Base-by-base conservation (phyloP, 2,329 filamentous ascomycete genomes). In the Ophiocordyceps polyrhachis-furcata region DNA sequence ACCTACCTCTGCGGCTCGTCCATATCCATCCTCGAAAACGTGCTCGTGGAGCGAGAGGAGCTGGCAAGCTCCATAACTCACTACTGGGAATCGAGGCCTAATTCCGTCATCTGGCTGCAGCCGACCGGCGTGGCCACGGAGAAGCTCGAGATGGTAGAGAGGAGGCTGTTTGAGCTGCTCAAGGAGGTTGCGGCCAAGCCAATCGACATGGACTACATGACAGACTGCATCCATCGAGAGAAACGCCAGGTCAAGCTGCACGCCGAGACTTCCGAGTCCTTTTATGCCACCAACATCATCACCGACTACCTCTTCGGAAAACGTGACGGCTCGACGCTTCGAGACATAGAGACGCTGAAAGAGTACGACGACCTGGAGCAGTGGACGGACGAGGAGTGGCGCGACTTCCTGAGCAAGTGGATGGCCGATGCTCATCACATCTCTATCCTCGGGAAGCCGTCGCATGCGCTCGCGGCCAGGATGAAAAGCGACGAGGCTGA, bases 1-100 rank as follows among this genome's bases (percentile, higher is more conserved):
- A 79, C 81, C 2, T 98, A 96, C 56, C 75, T 98, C 17, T 86
- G 85, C 49, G 91, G 88, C 6, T 96, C 91, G 0, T 93, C 93
- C 1, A 86, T 93, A 3, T 89, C 89, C 0, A 70, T 98, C 1
- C 68, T 98, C 6, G 89, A 96, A 56, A 96, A 96, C 52, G 74
- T 79, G 17, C 73, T 98, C 48, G 91, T 98, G 2, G 91, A 98
- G 58, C 86, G 81, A 53, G 89, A 96, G 61, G 83, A 93, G 52
- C 74, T 96, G 41, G 84, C 87, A 4, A 95, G 87, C 62, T 84
- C 81, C 7, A 79, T 96, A 12, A 79, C 79, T 43, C 87, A 83
- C 59, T 81, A 76, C 60, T 81, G 77, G 53, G 87, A 95, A 50
- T 73, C 78, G 23, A 76, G 88, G 43, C 86, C 88, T 2, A 81